These are phyloP conservation scores for Eleusine indica DNA, from an alignment of 176 grass and related monocot species.

Conservation along the genomic window DNA sequence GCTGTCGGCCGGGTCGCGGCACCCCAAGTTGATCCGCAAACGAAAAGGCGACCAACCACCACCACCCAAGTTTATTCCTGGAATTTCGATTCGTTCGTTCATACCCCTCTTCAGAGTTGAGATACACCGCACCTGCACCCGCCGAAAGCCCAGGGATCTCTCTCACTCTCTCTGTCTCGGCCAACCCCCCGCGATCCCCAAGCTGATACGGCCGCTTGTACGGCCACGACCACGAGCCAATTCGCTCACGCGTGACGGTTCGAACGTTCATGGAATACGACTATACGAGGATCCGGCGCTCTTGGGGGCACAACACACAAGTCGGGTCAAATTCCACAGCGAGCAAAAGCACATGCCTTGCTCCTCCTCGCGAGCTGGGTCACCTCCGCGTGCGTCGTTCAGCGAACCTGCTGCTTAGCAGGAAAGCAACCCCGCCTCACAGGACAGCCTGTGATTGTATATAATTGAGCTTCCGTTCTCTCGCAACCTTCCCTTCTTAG, in stretches of 20 bases:
- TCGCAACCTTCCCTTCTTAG: background rate
- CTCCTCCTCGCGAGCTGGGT: background rate
- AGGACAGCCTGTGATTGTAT: background rate
- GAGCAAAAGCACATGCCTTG: background rate
- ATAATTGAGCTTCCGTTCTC: background rate
- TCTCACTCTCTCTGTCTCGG: background rate
- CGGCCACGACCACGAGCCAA: background rate
- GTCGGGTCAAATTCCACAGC: conserved; percentile 36
- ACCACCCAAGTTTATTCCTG: background rate
- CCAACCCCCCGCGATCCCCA: background rate
- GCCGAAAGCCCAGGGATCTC: background rate
- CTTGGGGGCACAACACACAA: background rate
- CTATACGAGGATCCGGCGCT: background rate
- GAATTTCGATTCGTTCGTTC: background rate
- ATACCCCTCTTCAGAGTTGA: background rate
- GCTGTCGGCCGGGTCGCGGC: conserved; percentile 37
- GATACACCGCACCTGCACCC: conserved; percentile 32
- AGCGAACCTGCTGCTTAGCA: conserved; percentile 35
- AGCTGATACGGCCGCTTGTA: background rate
- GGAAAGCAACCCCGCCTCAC: background rate
- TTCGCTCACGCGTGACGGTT: background rate
- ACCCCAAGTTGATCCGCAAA: background rate
- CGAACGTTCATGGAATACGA: conserved; percentile 17
- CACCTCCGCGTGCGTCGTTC: conserved; percentile 22
- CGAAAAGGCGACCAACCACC: conserved; percentile 40